A percentile compares a stretch with the other conserved stretches of the same genome.
These are phyloP conservation scores for Rheum nobile DNA, from an alignment of 148 eudicot species.

Conservation along the genomic window DNA sequence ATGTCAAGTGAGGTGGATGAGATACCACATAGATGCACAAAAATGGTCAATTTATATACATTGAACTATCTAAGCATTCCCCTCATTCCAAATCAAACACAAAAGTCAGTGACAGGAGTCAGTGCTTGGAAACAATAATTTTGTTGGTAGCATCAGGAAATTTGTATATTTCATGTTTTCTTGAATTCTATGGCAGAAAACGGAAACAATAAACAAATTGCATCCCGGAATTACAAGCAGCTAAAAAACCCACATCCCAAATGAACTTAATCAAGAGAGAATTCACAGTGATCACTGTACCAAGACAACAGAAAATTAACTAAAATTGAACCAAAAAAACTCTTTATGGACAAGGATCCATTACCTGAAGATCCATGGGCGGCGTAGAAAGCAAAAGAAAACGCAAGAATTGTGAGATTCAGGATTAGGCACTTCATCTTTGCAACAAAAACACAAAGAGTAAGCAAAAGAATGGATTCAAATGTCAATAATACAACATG, in stretches of 20 bases:
- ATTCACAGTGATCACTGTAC: neutral
- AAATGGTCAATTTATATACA: neutral
- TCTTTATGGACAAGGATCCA: neutral
- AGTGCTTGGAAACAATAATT: neutral
- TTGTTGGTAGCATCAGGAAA: neutral
- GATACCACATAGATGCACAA: neutral
- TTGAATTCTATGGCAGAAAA: neutral
- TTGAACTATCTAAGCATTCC: neutral
- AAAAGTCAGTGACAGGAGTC: neutral
- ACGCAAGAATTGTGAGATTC: neutral
- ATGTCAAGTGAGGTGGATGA: no score
- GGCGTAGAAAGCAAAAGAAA: neutral
- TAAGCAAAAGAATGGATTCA: neutral
- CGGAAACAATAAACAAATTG: neutral
- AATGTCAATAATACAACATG: neutral
- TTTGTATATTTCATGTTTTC: neutral
- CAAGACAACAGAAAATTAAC: neutral
- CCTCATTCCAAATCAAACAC: neutral
- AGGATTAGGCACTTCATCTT: neutral
- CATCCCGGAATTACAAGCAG: neutral
- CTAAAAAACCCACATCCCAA: constrained; percentile 1
- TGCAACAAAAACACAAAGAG: neutral
- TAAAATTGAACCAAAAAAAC: neutral
- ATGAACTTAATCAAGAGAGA: neutral
- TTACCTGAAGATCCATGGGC: constrained; percentile 8